Conservation (phyloP, 768 basidiomycete genomes). For the Mrakia blollopis region DNA sequence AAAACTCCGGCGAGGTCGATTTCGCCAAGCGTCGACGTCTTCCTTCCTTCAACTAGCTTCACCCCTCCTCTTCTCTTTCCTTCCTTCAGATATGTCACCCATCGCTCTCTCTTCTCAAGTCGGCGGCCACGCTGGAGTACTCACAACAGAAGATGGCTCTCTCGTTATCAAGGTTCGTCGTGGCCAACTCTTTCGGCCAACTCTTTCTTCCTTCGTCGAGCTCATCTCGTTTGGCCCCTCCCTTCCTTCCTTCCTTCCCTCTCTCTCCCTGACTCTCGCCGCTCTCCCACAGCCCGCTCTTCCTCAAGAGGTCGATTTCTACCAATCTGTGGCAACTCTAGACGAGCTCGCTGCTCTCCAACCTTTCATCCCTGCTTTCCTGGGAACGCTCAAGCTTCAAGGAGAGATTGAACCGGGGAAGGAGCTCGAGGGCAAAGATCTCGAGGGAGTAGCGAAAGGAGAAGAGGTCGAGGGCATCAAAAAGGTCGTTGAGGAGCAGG, state of each 20-base stretch:
- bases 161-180: constrained; percentile 44
- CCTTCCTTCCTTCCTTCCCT: neutral
- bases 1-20: no score
- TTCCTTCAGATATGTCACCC: no score
- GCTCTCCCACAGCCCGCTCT: constrained; percentile 37
- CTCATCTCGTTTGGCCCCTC: neutral
- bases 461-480: constrained; percentile 35
- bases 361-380: constrained; percentile 66
- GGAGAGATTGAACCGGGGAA: constrained; percentile 51
- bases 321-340: constrained; percentile 38
- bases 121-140: constrained; percentile 43
- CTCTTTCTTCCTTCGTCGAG: neutral
- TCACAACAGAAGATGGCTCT: constrained; percentile 40
- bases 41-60: neutral
- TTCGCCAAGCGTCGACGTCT: no score
- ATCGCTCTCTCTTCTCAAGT: constrained; percentile 42
- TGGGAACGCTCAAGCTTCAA: constrained; percentile 69
- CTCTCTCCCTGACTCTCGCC: neutral
- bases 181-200: no score
- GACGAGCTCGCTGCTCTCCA: constrained; percentile 34
- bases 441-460: constrained; percentile 28
- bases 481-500: constrained; percentile 44
- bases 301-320: constrained; percentile 44
- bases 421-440: constrained; percentile 30
- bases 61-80: no score